Evolutionary conservation across 1,139 yeast species (phyloP), one percentile per base, ranked within the genome.

Genomic region (Waltiozyma sp.): DNA sequence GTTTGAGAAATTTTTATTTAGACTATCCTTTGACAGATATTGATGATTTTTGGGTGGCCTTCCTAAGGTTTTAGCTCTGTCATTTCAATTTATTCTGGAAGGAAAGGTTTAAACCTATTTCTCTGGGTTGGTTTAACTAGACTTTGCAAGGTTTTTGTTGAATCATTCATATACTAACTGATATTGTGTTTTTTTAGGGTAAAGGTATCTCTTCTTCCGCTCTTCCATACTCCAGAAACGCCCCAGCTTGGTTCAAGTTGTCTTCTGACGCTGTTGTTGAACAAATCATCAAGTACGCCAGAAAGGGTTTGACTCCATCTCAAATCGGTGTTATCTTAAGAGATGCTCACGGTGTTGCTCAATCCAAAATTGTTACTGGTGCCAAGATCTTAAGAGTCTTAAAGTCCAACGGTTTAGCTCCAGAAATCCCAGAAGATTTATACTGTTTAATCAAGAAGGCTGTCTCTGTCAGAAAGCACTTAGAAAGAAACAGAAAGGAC

Each of bases 401-500:
- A 72, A 93, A 89, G 77, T 84, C 97, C 57, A 87, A 88, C 79
- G 99, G 98, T 85, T 70, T 93, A 69, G 98, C 97, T 67, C 97
- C 99, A 72, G 98, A 91, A 76, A 84, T 91, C 66, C 99, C 99
- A 75, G 99, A 91, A 81, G 99, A 91, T 72, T 85, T 91, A 68
- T 91, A 91, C 93, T 89, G 75, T 76, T 85, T 91, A 75, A 93
- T 91, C 70, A 91, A 91, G 89, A 91, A 91, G 83, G 99, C 99
- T 71, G 97, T 91, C 66, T 69, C 96, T 61, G 96, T 93, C 73
- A 89, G 99, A 87, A 93, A 93, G 86, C 99, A 91, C 77, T 85
- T 91, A 72, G 99, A 93, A 79, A 87, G 94, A 77, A 91, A 91
- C 96, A 88, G 99, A 85, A 93, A 91, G 82, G 99, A 91, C 78